phyloP scores from a whole-genome alignment of 345 rosid species.

The Populus simonii region DNA sequence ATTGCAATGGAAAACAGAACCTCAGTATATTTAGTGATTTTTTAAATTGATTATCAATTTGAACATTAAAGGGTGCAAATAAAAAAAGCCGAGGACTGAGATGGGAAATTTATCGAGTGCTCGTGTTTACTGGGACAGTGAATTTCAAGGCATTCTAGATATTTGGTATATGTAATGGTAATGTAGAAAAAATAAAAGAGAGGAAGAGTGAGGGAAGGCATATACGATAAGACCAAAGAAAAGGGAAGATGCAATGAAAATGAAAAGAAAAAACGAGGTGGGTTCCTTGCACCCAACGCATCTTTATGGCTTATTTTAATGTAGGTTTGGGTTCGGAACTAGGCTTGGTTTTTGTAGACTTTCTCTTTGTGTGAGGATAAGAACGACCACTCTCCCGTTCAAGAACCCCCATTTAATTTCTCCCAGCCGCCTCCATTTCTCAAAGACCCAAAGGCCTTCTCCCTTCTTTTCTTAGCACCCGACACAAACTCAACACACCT shows the following conservation, averaged over 20 bases:
- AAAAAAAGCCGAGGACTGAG: too few species aligned
- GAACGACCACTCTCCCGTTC: constrained; percentile 32
- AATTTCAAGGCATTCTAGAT: too few species aligned
- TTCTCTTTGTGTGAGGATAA: constrained; percentile 19
- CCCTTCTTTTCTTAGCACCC: neutral
- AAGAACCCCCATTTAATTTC: constrained; percentile 6
- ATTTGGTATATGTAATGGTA: too few species aligned
- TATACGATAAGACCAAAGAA: constrained; percentile 3
- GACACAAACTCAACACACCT: neutral
- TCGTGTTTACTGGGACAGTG: too few species aligned
- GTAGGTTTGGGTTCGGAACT: constrained; percentile 29
- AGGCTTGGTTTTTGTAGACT: constrained; percentile 33
- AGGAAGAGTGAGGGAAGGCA: neutral
- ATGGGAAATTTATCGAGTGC: too few species aligned
- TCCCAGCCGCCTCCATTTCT: constrained; percentile 25
- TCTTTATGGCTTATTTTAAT: constrained; percentile 1
- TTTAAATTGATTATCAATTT: too few species aligned
- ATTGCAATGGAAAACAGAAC: too few species aligned
- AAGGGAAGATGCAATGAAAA: constrained; percentile 7
- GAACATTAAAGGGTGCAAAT: too few species aligned
- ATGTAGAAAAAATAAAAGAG: neutral
- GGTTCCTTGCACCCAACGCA: constrained; percentile 27
- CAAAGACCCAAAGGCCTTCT: neutral
- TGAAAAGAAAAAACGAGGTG: constrained; percentile 12
- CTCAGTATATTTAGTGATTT: too few species aligned